These are phyloP conservation scores for Maudiozyma pseudohumilis DNA, from an alignment of 805 yeast genomes.

Conservation along the genomic window DNA sequence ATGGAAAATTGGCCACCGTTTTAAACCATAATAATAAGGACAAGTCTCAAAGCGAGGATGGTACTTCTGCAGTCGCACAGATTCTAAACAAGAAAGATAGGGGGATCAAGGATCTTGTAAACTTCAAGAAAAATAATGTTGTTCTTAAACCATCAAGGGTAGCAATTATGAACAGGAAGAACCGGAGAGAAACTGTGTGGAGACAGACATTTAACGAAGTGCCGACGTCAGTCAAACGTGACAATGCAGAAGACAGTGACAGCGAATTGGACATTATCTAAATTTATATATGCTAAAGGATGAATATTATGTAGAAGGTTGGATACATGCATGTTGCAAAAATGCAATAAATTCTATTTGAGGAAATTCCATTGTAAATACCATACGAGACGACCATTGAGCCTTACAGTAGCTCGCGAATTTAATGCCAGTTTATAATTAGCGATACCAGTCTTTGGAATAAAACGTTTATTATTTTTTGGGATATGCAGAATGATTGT, in stretches of 20 bases:
- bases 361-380: conserved; percentile 10
- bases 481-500: neutral
- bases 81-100: conserved; percentile 1
- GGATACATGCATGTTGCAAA: neutral
- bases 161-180: conserved; percentile 21
- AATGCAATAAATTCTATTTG: neutral
- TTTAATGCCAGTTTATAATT: conserved; percentile 3
- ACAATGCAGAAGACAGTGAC: conserved; percentile 10
- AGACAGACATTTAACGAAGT: conserved; percentile 22
- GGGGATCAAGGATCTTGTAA: conserved; percentile 22
- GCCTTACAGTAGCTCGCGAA: conserved; percentile 4
- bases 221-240: too few species aligned
- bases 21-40: conserved; percentile 7
- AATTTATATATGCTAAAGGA: conserved; percentile 1
- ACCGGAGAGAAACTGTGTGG: conserved; percentile 24
- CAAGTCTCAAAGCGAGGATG: neutral
- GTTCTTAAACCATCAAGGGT: conserved; percentile 28
- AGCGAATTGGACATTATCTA: conserved; percentile 29
- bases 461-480: neutral
- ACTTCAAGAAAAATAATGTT: conserved; percentile 28
- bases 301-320: neutral
- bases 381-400: conserved; percentile 6
- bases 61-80: neutral
- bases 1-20: conserved; percentile 16
- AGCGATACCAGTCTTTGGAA: neutral